A percentile compares a stretch with the other conserved stretches of the same genome.
phyloP scores from a whole-genome alignment of 768 basidiomycete species.

The Rhodotorula graminis region DNA sequence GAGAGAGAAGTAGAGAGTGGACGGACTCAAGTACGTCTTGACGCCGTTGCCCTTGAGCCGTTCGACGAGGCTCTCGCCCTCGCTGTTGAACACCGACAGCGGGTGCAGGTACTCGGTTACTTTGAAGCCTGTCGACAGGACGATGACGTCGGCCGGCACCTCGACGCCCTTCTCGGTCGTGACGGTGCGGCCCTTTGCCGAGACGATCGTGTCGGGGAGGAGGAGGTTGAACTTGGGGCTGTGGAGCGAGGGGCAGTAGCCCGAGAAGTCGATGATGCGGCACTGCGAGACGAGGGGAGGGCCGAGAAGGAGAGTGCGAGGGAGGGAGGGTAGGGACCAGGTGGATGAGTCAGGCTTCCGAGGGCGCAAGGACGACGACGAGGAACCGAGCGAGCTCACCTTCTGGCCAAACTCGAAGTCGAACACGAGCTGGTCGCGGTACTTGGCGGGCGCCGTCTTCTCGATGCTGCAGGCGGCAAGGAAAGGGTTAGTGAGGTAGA shows the following conservation, averaged over 20 bases:
- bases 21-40: conserved; percentile 26
- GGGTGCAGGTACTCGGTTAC: conserved; percentile 34
- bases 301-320: no score
- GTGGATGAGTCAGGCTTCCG: not conserved
- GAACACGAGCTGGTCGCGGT: conserved; percentile 37
- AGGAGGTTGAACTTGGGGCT: conserved; percentile 35
- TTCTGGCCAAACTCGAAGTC: conserved; percentile 41
- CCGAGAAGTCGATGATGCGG: conserved; percentile 38
- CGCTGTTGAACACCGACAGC: conserved; percentile 35
- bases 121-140: conserved; percentile 40
- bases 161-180: conserved; percentile 25
- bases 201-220: conserved; percentile 28
- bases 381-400: conserved; percentile 9
- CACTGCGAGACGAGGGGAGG: no score
- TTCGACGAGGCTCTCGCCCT: conserved; percentile 34
- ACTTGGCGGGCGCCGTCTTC: conserved; percentile 38
- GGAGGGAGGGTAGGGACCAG: not conserved
- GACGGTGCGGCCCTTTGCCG: conserved; percentile 24
- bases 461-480: conserved; percentile 3
- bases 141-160: conserved; percentile 41
- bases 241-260: conserved; percentile 36
- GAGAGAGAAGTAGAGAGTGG: no score
- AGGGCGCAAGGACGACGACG: no score
- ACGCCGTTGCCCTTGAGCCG: conserved; percentile 34
- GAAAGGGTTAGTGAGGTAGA: not conserved